phyloP scores from a whole-genome alignment of 1,284 basidiomycete genomes.

The Stereum hirsutum region DNA sequence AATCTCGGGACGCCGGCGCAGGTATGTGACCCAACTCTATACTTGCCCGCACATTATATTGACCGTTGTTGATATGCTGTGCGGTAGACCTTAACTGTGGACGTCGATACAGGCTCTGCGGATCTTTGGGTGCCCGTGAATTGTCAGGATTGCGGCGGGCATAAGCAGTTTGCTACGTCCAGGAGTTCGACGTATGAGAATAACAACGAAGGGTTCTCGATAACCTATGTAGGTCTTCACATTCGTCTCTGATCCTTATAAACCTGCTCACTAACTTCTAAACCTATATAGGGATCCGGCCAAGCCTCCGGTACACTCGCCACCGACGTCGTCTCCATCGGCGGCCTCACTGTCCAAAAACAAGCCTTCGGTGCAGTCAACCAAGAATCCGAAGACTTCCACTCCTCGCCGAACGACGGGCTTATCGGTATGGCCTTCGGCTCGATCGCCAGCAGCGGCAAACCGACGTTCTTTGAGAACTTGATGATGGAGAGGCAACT shows the following conservation, averaged over 20 bases:
- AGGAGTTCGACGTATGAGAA: constrained; percentile 32
- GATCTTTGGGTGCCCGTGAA: constrained; percentile 43
- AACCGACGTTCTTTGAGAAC: constrained; percentile 56
- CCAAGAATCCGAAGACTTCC: constrained; percentile 32
- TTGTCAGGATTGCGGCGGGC: constrained; percentile 29
- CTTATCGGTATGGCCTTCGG: constrained; percentile 52
- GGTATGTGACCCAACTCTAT: too few relatives aligned
- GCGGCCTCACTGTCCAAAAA: constrained; percentile 28
- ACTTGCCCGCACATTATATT: too few relatives aligned
- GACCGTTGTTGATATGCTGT: too few relatives aligned
- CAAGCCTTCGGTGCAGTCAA: constrained; percentile 42
- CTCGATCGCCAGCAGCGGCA: constrained; percentile 32
- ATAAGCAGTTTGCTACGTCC: constrained; percentile 24
- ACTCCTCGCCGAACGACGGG: constrained; percentile 37
- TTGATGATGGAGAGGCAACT: constrained; percentile 35
- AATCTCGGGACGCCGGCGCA: constrained; percentile 39
- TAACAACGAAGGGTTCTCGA: constrained; percentile 27
- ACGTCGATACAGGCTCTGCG: constrained; percentile 53
- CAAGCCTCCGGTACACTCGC: constrained; percentile 35
- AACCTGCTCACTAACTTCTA: too few relatives aligned
- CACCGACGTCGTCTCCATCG: constrained; percentile 38
- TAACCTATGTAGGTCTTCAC: constrained; percentile 42
- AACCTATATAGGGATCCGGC: constrained; percentile 39
- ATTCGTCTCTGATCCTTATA: constrained; percentile 3
- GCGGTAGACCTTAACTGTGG: constrained; percentile 38